Conservation (phyloP, 805 yeast genomes). For the Candida loeiensis region DNA sequence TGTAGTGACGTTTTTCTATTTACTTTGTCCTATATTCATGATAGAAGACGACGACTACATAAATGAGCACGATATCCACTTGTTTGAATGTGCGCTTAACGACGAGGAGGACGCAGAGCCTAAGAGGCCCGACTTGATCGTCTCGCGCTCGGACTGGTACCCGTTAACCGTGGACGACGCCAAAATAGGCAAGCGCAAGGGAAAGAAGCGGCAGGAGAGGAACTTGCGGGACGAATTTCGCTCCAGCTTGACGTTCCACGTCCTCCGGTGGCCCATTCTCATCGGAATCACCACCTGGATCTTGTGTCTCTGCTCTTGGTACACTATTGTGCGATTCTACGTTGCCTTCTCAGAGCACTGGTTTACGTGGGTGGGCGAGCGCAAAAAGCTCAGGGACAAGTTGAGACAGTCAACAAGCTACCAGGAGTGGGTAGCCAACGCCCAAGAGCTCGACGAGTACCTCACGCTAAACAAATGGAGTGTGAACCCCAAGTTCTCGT, state of each 20-base stretch:
- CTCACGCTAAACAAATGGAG: conserved; percentile 66
- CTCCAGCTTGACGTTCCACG: conserved; percentile 27
- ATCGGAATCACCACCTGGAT: conserved; percentile 54
- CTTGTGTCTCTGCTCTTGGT: conserved; percentile 43
- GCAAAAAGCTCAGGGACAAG: conserved; percentile 46
- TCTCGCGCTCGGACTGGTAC: conserved; percentile 27
- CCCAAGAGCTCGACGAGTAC: conserved; percentile 52
- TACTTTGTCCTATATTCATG: background rate
- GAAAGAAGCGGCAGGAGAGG: background rate
- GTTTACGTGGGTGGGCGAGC: conserved; percentile 58
- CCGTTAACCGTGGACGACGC: conserved; percentile 15
- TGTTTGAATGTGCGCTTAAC: conserved; percentile 38
- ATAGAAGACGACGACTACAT: conserved; percentile 27
- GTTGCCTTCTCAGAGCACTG: conserved; percentile 61
- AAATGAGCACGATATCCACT: conserved; percentile 33
- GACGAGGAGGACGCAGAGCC: conserved; percentile 25
- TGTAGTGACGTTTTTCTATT: background rate
- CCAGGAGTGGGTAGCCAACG: conserved; percentile 60
- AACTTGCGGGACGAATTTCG: conserved; percentile 32
- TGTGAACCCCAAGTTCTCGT: conserved; percentile 54
- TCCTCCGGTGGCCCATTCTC: conserved; percentile 67
- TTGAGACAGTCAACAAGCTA: conserved; percentile 50
- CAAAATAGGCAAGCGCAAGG: background rate
- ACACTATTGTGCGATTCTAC: conserved; percentile 52
- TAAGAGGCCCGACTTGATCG: conserved; percentile 18